Evolutionary conservation across 1,139 yeast genomes (phyloP).

Genomic region (Candida glucosophila): DNA sequence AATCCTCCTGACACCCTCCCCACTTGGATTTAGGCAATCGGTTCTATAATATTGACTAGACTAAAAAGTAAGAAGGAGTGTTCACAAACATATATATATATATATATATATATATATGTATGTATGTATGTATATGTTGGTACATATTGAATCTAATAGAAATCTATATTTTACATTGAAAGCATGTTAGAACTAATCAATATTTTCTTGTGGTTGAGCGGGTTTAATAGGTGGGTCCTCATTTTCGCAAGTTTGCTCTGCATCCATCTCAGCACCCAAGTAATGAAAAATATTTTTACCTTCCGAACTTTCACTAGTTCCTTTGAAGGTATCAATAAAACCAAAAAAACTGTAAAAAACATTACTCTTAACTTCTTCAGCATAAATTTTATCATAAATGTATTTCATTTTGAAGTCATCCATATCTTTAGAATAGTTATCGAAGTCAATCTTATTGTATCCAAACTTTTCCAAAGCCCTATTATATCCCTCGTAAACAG

Average conservation of each 20-base stretch:
- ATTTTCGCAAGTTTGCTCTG: neutral
- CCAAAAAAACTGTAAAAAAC: conserved; percentile 85
- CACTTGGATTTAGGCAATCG: conserved; percentile 9
- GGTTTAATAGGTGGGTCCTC: conserved; percentile 1
- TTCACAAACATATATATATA: no score
- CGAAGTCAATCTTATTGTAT: conserved; percentile 68
- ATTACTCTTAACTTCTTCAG: conserved; percentile 80
- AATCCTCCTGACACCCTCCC: conserved; percentile 4
- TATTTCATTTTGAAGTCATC: conserved; percentile 78
- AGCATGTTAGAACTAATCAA: conserved; percentile 8
- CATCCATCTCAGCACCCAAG: conserved; percentile 42
- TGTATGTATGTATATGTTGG: no score
- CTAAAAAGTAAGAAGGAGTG: no score
- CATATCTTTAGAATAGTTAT: conserved; percentile 61
- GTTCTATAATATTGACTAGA: no score
- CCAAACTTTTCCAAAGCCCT: conserved; percentile 64
- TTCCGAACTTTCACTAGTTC: conserved; percentile 15
- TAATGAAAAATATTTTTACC: conserved; percentile 60
- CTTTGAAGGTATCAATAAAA: conserved; percentile 69
- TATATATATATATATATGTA: no score
- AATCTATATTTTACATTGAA: no score
- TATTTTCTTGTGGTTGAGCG: conserved; percentile 8
- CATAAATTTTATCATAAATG: conserved; percentile 87
- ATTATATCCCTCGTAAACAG: conserved; percentile 85
- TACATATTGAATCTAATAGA: no score